Base-by-base conservation (phyloP, 2,329 filamentous ascomycete genomes). In the Alternaria gaisen region DNA sequence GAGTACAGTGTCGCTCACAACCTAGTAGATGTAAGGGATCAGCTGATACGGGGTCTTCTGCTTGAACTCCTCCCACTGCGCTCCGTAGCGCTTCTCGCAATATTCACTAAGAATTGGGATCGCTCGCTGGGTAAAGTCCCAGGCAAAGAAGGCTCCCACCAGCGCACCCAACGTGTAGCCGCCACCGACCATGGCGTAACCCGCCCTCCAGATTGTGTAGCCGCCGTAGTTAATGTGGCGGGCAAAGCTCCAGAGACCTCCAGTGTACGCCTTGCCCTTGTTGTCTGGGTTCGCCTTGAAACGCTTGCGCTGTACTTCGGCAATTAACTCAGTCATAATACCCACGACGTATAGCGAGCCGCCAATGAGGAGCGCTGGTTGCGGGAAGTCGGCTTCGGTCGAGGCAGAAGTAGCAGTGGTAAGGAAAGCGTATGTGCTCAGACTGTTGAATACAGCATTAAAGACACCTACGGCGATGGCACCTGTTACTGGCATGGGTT, bases 161-260 rank as follows among this genome's bases (percentile, higher is more conserved):
- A 80, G 41, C 4, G 73, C 73, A n/a, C 80, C 83, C 71, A 78
- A 80, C 3, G 77, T 67, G 76, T 79, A 83, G 0, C 85, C 84
- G 6, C 83, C 84, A 55, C 78, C 76, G 3, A 80, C 81, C 46
- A 85, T 61, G 4, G 83, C 83, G 69, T 83, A 85, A 5, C 80
- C 83, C 24, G 78, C 73, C 24, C 84, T 73, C 84, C 84, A 86
- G 7, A 86, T 36, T 1, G 81, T 82, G 66, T 84, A 86, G 1
- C 80, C 84, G 22, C 82, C 81, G 65, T 87, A 87, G 62, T 87
- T 87, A 74, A 86, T 81, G 68, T 87, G 83, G 44, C 84, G 80
- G 4, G 83, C 82, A 40, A 83, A 69, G 1, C 75, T 71, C 72
- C 83, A 87, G 36, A 87, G 65, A 0, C 85, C 84, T 10, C 80